Conservation (phyloP, 345 rosid species). For the Schrenkiella parvula region DNA sequence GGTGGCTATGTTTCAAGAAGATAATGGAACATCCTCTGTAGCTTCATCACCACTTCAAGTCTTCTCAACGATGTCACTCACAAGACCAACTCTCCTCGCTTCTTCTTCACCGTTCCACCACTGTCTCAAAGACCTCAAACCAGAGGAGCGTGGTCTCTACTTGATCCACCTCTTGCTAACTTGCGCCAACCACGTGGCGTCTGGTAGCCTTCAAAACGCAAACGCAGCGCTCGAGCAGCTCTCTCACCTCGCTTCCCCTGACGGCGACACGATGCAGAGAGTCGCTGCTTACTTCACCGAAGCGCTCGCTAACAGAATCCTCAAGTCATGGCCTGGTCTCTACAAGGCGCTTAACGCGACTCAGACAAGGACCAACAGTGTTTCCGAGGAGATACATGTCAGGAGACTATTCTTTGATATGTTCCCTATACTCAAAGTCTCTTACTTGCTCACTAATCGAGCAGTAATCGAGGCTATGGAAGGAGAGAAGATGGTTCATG, state of each 20-base stretch:
- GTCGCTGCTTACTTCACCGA: conserved; percentile 84
- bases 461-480: conserved; percentile 93
- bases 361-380: conserved; percentile 35
- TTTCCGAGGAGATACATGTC: conserved; percentile 63
- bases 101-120: conserved; percentile 68
- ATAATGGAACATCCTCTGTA: conserved; percentile 75
- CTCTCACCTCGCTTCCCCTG: conserved; percentile 67
- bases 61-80: conserved; percentile 67
- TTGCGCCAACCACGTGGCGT: conserved; percentile 86
- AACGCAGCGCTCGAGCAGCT: conserved; percentile 86
- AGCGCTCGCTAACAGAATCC: conserved; percentile 85
- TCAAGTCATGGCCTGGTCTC: conserved; percentile 90
- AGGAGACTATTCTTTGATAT: conserved; percentile 62
- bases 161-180: conserved; percentile 83
- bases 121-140: conserved; percentile 78
- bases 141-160: conserved; percentile 93
- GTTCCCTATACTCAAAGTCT: conserved; percentile 75
- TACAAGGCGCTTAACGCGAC: conserved; percentile 84
- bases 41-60: conserved; percentile 83
- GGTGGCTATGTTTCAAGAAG: conserved; percentile 68
- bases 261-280: conserved; percentile 96
- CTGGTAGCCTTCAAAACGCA: conserved; percentile 75
- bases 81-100: conserved; percentile 39
- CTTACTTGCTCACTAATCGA: conserved; percentile 74
- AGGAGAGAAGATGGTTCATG: conserved; percentile 92